Base-by-base conservation (phyloP, 768 basidiomycete genomes). In the Asterophora parasitica region DNA sequence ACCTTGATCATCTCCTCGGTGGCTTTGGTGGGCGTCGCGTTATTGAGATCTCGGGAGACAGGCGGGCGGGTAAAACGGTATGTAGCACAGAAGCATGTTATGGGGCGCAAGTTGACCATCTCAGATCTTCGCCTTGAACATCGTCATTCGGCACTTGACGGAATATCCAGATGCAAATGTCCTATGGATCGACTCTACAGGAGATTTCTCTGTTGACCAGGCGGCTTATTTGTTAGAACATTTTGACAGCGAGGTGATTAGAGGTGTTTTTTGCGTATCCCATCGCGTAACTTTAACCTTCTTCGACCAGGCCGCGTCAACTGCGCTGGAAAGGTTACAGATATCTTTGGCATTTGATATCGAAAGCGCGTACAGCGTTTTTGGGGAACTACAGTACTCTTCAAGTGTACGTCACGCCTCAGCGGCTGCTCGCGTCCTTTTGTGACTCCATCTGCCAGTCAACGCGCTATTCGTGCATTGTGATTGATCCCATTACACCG, bases 181-280 rank as follows among this genome's bases (percentile, higher is more conserved):
- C 1, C 58, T 80, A 4, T 91, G 88, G 88, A 73, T 91, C 38
- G 88, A 91, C 56, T 83, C 82, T 8, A 74, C 73, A 0, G 85
- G 86, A 1, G 79, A 79, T 51, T 86, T 89, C 59, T 75, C 82
- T 31, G 67, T 69, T 0, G 76, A 78, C 17, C 68, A 70, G 32
- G 73, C 79, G 2, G 51, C 63, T 3, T 56, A 65, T 16, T 55
- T 81, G 13, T 51, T 79, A 23, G 50, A 61, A 46, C 55, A 55
- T 11, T 54, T 59, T 39, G 51, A 54, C 52, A 63, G 54, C 53
- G 58, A 66, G 59, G 54, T 61, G 36, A 38, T 33, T 20, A 17
- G n/a, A 20, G 33, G 12, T 42, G 10, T 19, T 23, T 13, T 46
- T 32, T 26, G 27, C 35, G 46, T 50, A 20, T 23, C 27, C 26